These are phyloP conservation scores for Sanghuangporus baumii DNA, from an alignment of 1,284 basidiomycete genomes.

Conservation along the genomic window DNA sequence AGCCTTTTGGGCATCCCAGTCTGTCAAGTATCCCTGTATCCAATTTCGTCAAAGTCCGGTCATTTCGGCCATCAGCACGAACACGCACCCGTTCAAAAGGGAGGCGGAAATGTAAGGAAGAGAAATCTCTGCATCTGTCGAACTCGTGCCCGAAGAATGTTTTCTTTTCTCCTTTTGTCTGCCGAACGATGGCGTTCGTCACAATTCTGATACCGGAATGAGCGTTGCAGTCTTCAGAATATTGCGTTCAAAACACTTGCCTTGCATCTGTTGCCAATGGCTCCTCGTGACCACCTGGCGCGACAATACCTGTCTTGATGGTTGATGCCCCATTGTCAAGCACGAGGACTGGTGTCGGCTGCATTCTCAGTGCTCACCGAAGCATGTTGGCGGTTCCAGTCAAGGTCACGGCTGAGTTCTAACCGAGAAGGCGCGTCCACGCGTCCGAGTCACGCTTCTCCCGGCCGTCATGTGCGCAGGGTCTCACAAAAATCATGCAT, in stretches of 20 bases:
- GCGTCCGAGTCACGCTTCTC: neutral
- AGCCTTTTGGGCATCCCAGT: slow-evolving; percentile 90
- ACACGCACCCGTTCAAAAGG: slow-evolving; percentile 78
- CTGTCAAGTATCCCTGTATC: slow-evolving; percentile 77
- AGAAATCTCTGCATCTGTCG: slow-evolving; percentile 66
- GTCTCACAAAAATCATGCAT: neutral
- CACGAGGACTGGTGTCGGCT: slow-evolving; percentile 46
- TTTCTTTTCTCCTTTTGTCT: slow-evolving; percentile 69
- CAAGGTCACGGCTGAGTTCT: neutral
- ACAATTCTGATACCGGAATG: slow-evolving; percentile 45
- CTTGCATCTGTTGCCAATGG: neutral
- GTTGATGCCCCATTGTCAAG: slow-evolving; percentile 83
- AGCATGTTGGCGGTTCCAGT: neutral
- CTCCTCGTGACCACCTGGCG: slow-evolving; percentile 14
- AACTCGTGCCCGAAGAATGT: slow-evolving; percentile 83
- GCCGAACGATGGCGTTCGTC: slow-evolving; percentile 71
- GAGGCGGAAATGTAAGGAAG: slow-evolving; percentile 73
- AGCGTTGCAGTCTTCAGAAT: slow-evolving; percentile 9
- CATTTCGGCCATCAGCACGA: slow-evolving; percentile 12
- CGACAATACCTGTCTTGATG: slow-evolving; percentile 69
- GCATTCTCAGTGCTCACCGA: slow-evolving; percentile 28
- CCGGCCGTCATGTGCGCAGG: neutral
- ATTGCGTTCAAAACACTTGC: neutral
- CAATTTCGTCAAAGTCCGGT: slow-evolving; percentile 17
- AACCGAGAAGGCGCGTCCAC: neutral